Percentiles rank a stretch among this genome's conserved stretches.
Evolutionary conservation across 768 basidiomycete genomes (phyloP).

Genomic region (Myochromella boudieri): DNA sequence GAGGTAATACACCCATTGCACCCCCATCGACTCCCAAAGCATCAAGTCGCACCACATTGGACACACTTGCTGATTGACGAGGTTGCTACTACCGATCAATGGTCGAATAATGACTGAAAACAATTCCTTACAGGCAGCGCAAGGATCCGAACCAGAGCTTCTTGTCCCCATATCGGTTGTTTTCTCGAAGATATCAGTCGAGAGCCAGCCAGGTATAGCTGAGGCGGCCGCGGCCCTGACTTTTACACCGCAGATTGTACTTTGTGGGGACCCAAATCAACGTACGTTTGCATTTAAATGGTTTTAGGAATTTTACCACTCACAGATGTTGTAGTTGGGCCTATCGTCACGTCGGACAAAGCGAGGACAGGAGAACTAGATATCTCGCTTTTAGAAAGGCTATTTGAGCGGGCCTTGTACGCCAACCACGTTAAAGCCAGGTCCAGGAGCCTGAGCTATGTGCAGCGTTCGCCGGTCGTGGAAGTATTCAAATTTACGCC

Average conservation of each 20-base stretch:
- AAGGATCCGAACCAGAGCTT: conserved; percentile 53
- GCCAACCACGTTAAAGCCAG: conserved; percentile 22
- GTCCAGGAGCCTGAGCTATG: conserved; percentile 5
- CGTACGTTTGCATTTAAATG: conserved; percentile 26
- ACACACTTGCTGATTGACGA: conserved; percentile 55
- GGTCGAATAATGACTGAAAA: not conserved
- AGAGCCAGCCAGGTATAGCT: conserved; percentile 4
- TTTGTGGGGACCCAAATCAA: conserved; percentile 55
- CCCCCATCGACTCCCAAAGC: conserved; percentile 29
- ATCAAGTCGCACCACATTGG: conserved; percentile 44
- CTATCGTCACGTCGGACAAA: conserved; percentile 43
- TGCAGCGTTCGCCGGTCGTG: not conserved
- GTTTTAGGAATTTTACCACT: conserved; percentile 1
- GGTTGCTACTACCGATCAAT: conserved; percentile 20
- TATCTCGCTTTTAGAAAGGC: conserved; percentile 47
- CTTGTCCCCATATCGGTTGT: conserved; percentile 51
- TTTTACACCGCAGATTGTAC: conserved; percentile 41
- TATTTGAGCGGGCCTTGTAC: conserved; percentile 45
- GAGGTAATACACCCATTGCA: conserved; percentile 36
- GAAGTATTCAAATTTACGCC: conserved; percentile 24
- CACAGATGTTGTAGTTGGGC: conserved; percentile 52
- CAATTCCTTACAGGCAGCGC: conserved; percentile 39
- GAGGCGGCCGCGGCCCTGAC: conserved; percentile 11
- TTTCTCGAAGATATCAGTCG: conserved; percentile 22
- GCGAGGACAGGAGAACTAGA: conserved; percentile 46